Conservation (phyloP, 257 asterid species). For the Ehretia macrophylla region DNA sequence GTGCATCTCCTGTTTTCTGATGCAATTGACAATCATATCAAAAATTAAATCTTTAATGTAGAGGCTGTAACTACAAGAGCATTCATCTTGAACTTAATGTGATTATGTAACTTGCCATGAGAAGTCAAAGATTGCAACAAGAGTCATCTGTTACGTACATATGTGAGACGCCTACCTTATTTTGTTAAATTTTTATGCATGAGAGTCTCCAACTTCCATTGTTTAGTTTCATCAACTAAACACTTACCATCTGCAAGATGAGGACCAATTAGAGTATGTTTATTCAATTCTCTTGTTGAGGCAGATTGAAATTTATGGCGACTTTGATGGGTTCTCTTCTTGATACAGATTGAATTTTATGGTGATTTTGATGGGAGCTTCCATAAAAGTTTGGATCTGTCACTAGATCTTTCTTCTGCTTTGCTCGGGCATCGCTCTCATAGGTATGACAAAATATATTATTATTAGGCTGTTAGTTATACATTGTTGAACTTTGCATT, state of each 20-base stretch:
- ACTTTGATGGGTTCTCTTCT: constrained; percentile 56
- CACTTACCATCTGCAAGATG: not conserved
- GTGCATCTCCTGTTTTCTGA: too few species aligned
- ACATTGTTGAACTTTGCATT: not conserved
- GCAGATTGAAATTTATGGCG: constrained; percentile 94
- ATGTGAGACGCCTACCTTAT: too few species aligned
- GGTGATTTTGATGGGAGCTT: constrained; percentile 97
- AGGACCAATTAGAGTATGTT: not conserved
- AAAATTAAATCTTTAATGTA: too few species aligned
- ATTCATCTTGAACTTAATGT: too few species aligned
- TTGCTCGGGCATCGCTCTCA: constrained; percentile 87
- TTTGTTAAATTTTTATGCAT: too few species aligned
- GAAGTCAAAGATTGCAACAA: too few species aligned
- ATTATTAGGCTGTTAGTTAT: not conserved
- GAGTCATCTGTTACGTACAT: too few species aligned
- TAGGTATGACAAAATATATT: constrained; percentile 32
- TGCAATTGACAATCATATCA: not conserved
- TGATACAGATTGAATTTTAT: constrained; percentile 80
- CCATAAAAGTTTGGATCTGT: constrained; percentile 81
- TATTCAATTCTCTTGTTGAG: not conserved
- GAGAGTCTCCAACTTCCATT: too few species aligned
- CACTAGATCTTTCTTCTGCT: constrained; percentile 71
- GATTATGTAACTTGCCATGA: too few species aligned
- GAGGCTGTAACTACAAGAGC: too few species aligned
- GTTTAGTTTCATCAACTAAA: not conserved